Evolutionary conservation across 208 protist species (phyloP).

Genomic region (Leptomonas pyrrhocoris): DNA sequence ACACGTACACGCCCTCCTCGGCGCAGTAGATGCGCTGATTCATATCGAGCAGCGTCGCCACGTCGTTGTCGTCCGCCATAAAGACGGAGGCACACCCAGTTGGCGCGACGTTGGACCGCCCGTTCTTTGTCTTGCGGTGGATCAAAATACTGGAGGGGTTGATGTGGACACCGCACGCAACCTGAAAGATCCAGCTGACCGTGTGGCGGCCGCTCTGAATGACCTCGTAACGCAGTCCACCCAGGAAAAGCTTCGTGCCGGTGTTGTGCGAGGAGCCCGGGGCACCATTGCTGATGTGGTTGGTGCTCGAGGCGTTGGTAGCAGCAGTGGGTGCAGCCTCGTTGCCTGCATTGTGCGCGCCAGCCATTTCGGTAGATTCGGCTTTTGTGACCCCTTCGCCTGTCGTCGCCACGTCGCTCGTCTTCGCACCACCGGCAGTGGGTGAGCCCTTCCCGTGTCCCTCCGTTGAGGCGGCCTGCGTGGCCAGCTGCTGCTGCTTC

Average conservation of each 20-base stretch:
- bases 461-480: slow-evolving; percentile 1
- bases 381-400: background rate
- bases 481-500: slow-evolving; percentile 30
- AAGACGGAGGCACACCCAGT: slow-evolving; percentile 86
- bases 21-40: slow-evolving; percentile 85
- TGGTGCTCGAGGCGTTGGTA: background rate
- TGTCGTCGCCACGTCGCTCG: background rate
- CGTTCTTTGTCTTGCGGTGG: slow-evolving; percentile 71
- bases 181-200: slow-evolving; percentile 77
- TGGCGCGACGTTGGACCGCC: slow-evolving; percentile 41
- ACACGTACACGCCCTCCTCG: slow-evolving; percentile 67
- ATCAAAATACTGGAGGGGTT: slow-evolving; percentile 65
- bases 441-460: slow-evolving; percentile 9
- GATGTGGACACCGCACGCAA: slow-evolving; percentile 61
- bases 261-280: slow-evolving; percentile 1
- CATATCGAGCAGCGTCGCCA: slow-evolving; percentile 55
- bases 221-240: slow-evolving; percentile 86
- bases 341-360: background rate
- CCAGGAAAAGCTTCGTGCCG: slow-evolving; percentile 83
- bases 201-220: slow-evolving; percentile 69
- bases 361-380: background rate
- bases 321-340: background rate
- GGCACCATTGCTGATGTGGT: background rate
- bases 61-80: slow-evolving; percentile 51
- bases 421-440: background rate